A percentile compares a stretch with the other conserved stretches of the same genome.
These are phyloP conservation scores for Fonsecaea pugnacius DNA, from an alignment of 2,329 filamentous ascomycete species.

Conservation along the genomic window DNA sequence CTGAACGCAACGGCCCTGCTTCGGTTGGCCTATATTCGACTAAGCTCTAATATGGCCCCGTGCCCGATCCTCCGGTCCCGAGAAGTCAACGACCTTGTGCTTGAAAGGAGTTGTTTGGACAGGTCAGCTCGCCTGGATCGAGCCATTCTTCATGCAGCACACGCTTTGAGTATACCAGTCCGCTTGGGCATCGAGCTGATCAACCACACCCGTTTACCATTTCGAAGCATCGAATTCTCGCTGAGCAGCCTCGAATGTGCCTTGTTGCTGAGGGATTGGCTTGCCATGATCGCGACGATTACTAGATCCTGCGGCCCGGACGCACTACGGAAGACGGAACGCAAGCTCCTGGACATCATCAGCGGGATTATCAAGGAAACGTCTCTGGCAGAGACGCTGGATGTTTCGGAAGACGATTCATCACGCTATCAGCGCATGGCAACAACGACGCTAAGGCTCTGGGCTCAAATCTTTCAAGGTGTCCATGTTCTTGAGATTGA, in stretches of 20 bases:
- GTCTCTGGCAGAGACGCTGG: constrained; percentile 8
- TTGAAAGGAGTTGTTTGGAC: not conserved
- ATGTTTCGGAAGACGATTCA: constrained; percentile 9
- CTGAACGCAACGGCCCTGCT: constrained; percentile 37
- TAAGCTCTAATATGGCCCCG: constrained; percentile 30
- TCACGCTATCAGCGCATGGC: constrained; percentile 30
- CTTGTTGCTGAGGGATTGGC: constrained; percentile 38
- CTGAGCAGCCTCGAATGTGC: constrained; percentile 40
- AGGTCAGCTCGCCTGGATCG: constrained; percentile 29
- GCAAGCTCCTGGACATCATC: constrained; percentile 27
- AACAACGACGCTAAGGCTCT: constrained; percentile 32
- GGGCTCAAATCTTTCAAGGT: constrained; percentile 37
- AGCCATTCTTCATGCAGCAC: constrained; percentile 37
- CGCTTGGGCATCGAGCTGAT: constrained; percentile 38
- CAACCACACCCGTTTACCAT: constrained; percentile 33
- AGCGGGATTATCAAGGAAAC: constrained; percentile 35
- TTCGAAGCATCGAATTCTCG: constrained; percentile 39
- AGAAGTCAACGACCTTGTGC: constrained; percentile 7
- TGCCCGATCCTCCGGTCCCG: constrained; percentile 25
- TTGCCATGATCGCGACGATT: constrained; percentile 19
- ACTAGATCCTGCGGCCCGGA: constrained; percentile 8
- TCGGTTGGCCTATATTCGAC: constrained; percentile 37
- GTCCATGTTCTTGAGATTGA: constrained; percentile 26
- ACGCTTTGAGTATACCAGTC: constrained; percentile 37
- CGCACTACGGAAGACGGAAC: constrained; percentile 13